Conservation (phyloP, 2,329 filamentous ascomycete genomes). For the Talaromyces sp. region DNA sequence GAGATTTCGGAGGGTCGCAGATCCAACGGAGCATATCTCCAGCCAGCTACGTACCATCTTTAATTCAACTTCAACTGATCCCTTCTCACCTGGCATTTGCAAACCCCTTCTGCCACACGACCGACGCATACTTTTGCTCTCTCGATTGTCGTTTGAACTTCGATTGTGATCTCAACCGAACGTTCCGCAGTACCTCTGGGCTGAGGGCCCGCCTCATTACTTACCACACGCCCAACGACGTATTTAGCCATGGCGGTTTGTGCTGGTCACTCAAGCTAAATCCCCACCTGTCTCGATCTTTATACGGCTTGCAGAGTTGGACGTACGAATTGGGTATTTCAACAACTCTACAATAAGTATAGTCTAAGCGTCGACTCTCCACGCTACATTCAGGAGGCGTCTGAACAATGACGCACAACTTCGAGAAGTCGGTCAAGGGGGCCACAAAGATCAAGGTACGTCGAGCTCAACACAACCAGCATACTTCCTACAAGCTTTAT, state of each 20-base stretch:
- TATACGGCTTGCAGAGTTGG: not conserved
- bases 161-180: not conserved
- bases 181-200: slow-evolving; percentile 7
- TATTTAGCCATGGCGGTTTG: slow-evolving; percentile 12
- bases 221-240: slow-evolving; percentile 7
- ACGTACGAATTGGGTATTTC: not conserved
- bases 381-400: slow-evolving; percentile 1
- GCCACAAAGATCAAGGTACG: slow-evolving; percentile 93
- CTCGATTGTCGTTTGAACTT: too few species aligned
- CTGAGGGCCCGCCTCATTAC: slow-evolving; percentile 7
- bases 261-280: slow-evolving; percentile 8
- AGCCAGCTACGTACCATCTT: not conserved
- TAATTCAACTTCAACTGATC: slow-evolving; percentile 1
- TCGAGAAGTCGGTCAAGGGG: slow-evolving; percentile 99
- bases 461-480: slow-evolving; percentile 18
- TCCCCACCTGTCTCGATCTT: not conserved
- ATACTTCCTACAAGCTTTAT: slow-evolving; percentile 23
- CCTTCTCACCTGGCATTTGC: not conserved
- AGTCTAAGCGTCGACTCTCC: slow-evolving; percentile 5
- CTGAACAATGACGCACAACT: slow-evolving; percentile 55
- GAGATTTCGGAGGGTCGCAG: slow-evolving; percentile 5
- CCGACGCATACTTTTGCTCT: not conserved
- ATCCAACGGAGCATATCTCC: slow-evolving; percentile 6
- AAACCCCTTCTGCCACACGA: not conserved
- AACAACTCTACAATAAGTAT: not conserved